Percentiles rank a stretch among this genome's conserved stretches.
phyloP scores from a whole-genome alignment of 2,329 filamentous ascomycete genomes.

The Aspergillus floridensis region DNA sequence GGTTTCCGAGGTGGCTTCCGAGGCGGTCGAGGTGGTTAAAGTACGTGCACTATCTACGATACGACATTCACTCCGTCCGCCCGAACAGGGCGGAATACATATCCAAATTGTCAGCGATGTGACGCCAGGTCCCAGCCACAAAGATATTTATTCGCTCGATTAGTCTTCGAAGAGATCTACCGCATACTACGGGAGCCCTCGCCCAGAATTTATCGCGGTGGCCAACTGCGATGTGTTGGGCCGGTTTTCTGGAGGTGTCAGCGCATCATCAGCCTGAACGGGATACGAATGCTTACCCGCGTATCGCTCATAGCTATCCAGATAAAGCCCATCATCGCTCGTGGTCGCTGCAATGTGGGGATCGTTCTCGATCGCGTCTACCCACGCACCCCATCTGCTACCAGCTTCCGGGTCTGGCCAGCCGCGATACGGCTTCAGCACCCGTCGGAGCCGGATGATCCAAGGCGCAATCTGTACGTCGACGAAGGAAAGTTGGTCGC shows the following conservation, averaged over 20 bases:
- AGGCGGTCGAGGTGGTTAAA: constrained; percentile 49
- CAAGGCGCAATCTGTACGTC: constrained; percentile 76
- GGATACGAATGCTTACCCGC: constrained; percentile 44
- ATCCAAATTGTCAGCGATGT: not conserved
- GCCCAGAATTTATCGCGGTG: constrained; percentile 59
- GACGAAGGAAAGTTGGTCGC: constrained; percentile 59
- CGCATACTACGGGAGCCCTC: constrained; percentile 47
- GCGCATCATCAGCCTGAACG: constrained; percentile 3
- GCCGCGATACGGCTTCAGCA: constrained; percentile 62
- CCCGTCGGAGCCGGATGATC: constrained; percentile 65
- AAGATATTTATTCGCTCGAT: not conserved
- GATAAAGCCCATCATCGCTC: constrained; percentile 63
- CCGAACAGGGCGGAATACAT: not conserved
- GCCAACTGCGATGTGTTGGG: constrained; percentile 58
- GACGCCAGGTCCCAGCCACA: not conserved
- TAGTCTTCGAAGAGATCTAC: not conserved
- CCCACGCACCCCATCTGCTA: constrained; percentile 66
- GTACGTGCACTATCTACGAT: constrained; percentile 10
- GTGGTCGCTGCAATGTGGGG: constrained; percentile 65
- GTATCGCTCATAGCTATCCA: constrained; percentile 66
- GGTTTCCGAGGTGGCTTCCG: constrained; percentile 73
- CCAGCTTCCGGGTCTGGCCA: constrained; percentile 65
- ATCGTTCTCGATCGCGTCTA: constrained; percentile 66
- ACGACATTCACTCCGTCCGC: not conserved
- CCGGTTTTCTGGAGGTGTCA: constrained; percentile 51